Base-by-base conservation (phyloP, 768 basidiomycete genomes). In the Mycena galopus region DNA sequence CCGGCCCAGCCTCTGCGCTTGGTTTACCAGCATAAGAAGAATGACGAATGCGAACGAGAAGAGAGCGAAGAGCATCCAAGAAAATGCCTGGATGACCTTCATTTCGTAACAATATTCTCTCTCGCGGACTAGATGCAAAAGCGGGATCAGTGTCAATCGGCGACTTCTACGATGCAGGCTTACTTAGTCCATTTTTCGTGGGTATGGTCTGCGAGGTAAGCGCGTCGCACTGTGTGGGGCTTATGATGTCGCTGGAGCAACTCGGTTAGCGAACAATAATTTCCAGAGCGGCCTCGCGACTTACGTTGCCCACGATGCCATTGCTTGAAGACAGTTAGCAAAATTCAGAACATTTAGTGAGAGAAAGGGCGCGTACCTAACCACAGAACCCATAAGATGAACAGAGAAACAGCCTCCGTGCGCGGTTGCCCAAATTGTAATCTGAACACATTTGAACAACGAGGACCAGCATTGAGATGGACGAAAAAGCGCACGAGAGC, bases 21-120 rank as follows among this genome's bases (percentile, higher is more conserved):
- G 87, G 50, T 81, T 84, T 19, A 91, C 87, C 47, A 94, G 88
- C 39, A 85, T 73, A 73, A 92, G 73, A 35, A 94, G 82, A 71
- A 93, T 84, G 67, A 86, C 69, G 76, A 93, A 83, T 69, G 89
- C 91, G 69, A 87, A 75, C 1, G 78, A 65, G 67, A 88, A 85
- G 57, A 87, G 75, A 68, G 85, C 84, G 77, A 94, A 95, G 62
- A 89, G 81, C 78, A 88, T 85, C 94, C 94, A 95, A 0, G 94
- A 94, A 78, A 95, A 89, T 2, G 92, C 93, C 74, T 94, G 88
- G 37, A 94, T 86, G 56, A 91, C 90, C 80, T 92, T 93, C 91
- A 94, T 93, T 78, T 94, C 89, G 79, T 93, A 92, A 79, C 94
- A 95, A 74, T 87, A 94, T 30, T 82, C 79, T 74, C 84, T 83